Evolutionary conservation across 192 early-diverging fungal species (phyloP).

Genomic region (Pilobolus umbonatus): DNA sequence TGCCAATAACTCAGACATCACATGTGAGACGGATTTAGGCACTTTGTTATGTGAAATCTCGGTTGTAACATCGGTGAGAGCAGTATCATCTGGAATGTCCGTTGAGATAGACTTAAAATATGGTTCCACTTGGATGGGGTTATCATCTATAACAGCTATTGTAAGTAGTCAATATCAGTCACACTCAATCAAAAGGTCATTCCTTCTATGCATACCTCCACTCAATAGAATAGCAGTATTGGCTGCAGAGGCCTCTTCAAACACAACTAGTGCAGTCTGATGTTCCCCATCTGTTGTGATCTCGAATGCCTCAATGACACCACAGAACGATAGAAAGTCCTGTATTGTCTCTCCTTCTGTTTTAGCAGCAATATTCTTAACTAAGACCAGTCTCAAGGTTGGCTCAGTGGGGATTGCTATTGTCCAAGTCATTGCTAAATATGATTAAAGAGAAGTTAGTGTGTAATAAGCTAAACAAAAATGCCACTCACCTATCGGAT

Average conservation of each 20-base stretch:
- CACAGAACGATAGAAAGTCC: conserved; percentile 58
- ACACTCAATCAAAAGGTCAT: not conserved
- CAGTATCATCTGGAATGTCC: no score
- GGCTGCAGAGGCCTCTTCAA: conserved; percentile 49
- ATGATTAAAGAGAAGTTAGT: not conserved
- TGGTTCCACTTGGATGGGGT: conserved; percentile 45
- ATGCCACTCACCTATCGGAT: no score
- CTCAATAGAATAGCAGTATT: conserved; percentile 54
- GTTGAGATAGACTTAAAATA: conserved; percentile 24
- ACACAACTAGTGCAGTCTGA: conserved; percentile 44
- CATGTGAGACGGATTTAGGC: conserved; percentile 39
- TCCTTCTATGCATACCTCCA: conserved; percentile 16
- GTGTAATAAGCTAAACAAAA: not conserved
- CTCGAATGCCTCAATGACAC: conserved; percentile 52
- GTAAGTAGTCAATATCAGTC: not conserved
- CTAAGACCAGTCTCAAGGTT: conserved; percentile 41
- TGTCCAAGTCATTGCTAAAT: not conserved
- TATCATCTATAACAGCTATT: conserved; percentile 48
- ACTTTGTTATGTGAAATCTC: conserved; percentile 14
- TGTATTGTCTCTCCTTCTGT: conserved; percentile 48
- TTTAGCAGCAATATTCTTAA: conserved; percentile 40
- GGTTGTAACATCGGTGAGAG: no score
- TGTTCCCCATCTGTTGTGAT: conserved; percentile 27
- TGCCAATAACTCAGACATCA: conserved; percentile 61
- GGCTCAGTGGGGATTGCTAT: conserved; percentile 35